Evolutionary conservation across 2,329 filamentous ascomycete species (phyloP).

Genomic region (Fusarium duplospermum): DNA sequence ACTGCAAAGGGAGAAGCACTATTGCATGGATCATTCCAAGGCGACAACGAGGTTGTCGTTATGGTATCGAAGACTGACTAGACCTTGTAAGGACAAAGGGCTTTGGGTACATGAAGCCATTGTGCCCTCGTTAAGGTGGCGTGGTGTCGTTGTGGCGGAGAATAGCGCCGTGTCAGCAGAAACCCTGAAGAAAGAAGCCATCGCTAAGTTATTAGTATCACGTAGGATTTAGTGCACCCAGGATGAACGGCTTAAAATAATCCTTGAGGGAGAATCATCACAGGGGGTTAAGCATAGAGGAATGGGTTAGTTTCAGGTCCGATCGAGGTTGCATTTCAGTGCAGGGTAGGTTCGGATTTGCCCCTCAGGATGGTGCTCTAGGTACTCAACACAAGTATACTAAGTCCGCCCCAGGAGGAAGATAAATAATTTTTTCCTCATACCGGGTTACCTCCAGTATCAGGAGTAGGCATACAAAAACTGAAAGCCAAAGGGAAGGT

Average conservation of each 20-base stretch:
- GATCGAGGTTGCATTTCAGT: neutral
- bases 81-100: neutral
- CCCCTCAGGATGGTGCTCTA: too few species aligned
- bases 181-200: neutral
- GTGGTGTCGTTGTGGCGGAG: neutral
- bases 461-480: too few species aligned
- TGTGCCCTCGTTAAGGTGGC: neutral
- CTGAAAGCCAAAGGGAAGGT: too few species aligned
- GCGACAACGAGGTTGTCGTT: neutral
- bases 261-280: neutral
- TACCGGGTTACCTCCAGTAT: too few species aligned
- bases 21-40: neutral
- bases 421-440: too few species aligned
- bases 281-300: neutral
- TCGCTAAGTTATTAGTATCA: neutral
- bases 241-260: too few species aligned
- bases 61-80: neutral
- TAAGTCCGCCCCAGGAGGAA: too few species aligned
- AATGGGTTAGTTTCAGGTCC: neutral
- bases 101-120: neutral
- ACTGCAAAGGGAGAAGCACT: neutral
- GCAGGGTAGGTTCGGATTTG: neutral
- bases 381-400: too few species aligned
- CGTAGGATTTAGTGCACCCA: neutral
- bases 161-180: neutral